Percentiles rank a stretch among this genome's conserved stretches.
phyloP scores from a whole-genome alignment of 108 stramenopile genomes.

The Cyclotella sp. region DNA sequence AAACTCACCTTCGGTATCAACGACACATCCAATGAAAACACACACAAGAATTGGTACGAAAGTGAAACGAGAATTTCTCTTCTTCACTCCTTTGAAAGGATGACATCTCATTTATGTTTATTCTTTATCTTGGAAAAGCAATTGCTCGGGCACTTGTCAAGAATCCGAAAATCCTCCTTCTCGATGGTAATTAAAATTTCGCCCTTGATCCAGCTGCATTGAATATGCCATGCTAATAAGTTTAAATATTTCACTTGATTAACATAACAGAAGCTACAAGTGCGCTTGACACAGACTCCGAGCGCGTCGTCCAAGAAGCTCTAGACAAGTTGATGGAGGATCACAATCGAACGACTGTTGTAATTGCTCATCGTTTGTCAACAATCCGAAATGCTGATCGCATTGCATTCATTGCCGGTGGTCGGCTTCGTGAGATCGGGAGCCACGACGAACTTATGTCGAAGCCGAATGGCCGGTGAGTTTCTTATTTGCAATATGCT shows the following conservation, averaged over 20 bases:
- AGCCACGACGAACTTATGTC: constrained; percentile 59
- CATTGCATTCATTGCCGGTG: constrained; percentile 74
- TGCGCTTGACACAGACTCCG: constrained; percentile 87
- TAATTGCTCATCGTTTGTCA: constrained; percentile 88
- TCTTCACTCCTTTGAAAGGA: too few relatives aligned
- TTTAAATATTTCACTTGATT: constrained; percentile 1
- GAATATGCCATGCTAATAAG: background rate
- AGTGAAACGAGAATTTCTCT: too few relatives aligned
- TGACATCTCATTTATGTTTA: too few relatives aligned
- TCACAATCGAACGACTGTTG: constrained; percentile 68
- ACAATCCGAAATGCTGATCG: constrained; percentile 86
- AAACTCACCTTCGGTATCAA: too few relatives aligned
- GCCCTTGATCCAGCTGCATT: background rate
- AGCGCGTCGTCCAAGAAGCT: constrained; percentile 86
- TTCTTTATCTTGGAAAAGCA: constrained; percentile 24
- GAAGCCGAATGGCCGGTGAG: constrained; percentile 49
- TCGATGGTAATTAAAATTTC: constrained; percentile 51
- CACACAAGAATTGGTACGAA: too few relatives aligned
- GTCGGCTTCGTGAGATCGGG: constrained; percentile 67
- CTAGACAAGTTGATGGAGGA: constrained; percentile 79
- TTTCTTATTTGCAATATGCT: too few relatives aligned
- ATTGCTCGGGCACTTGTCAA: constrained; percentile 92
- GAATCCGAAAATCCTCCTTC: constrained; percentile 81
- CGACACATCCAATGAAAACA: too few relatives aligned
- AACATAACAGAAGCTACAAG: constrained; percentile 20